Base-by-base conservation (phyloP, 768 basidiomycete species). In the Russula emetica region DNA sequence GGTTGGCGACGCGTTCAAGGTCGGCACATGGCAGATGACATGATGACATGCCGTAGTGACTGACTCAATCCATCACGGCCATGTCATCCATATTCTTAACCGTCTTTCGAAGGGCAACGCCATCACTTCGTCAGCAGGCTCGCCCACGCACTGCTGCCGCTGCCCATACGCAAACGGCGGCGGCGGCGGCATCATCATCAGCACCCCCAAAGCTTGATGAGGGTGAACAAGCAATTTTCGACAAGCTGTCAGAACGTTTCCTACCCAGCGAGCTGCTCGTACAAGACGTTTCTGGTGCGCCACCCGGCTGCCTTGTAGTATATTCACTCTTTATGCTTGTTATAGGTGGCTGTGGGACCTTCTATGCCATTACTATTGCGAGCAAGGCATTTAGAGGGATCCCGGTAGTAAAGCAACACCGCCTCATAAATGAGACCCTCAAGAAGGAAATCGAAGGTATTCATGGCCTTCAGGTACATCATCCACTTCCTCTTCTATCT, bases 271-370 rank as follows among this genome's bases (percentile, higher is more conserved):
- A 87, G 64, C 77, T 98, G 22, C 82, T 85, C 65, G 94, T 98
- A 2, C 87, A 94, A 76, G 96, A 99, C 74, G 84, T 95, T n/a
- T 98, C 95, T 30, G 96, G 96, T 94, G 26, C 66, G 83, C 71
- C 32, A 22, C 26, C n/a, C 45, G 53, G n/a, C 14, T 28, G 22
- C 24, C 16, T 40, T 6, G 38, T 18, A 24, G 32, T 38, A 34
- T 52, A 45, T 57, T 50, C 32, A 26, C 16, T 53, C 13, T 34
- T 18, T 20, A 13, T 32, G 7, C 6, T n/a, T 51, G 2, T 3
- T 10, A 20, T 58, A 97, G 96, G 94, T 59, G 97, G 97, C 26
- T 98, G 97, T 72, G 97, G 97, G n/a, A 82, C 87, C 5, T 99
- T 98, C 76, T 99, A 96, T 70, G 91, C 94, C 49, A 95, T 99